Evolutionary conservation across 495 filamentous ascomycete genomes (phyloP).

Genomic region (Annulohypoxylon bovei): DNA sequence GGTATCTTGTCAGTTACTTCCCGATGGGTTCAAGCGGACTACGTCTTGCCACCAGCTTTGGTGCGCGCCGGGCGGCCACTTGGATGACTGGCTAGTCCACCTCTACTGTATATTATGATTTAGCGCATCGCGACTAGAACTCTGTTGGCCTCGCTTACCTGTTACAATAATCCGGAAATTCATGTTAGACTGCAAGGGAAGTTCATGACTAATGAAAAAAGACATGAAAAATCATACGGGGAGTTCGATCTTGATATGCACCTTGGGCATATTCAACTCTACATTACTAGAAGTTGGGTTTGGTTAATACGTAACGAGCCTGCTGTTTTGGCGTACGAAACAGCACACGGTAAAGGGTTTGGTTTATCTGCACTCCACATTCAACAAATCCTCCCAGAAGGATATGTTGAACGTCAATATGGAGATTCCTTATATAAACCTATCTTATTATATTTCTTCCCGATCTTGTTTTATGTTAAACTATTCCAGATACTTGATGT

Average conservation of each 20-base stretch:
- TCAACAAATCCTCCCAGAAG: neutral
- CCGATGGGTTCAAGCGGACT: conserved; percentile 93
- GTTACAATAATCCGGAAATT: neutral
- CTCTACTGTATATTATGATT: conserved; percentile 23
- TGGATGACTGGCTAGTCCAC: conserved; percentile 81
- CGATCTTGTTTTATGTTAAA: neutral
- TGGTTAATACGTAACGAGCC: neutral
- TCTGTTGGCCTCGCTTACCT: neutral
- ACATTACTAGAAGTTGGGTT: neutral
- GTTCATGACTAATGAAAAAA: neutral
- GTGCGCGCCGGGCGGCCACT: conserved; percentile 80
- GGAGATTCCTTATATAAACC: neutral
- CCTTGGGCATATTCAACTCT: neutral
- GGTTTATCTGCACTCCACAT: neutral
- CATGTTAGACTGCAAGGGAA: neutral
- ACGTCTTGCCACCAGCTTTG: conserved; percentile 85
- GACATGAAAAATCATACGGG: neutral
- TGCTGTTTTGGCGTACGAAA: neutral
- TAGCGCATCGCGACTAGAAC: neutral
- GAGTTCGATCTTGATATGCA: neutral
- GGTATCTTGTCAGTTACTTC: conserved; percentile 98
- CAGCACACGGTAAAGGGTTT: neutral
- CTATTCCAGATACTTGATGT: neutral
- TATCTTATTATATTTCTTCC: neutral
- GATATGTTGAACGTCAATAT: neutral